Percentiles rank a stretch among this genome's conserved stretches.
Conservation (phyloP, 2,329 filamentous ascomycete genomes). For the Neofusicoccum sp. region DNA sequence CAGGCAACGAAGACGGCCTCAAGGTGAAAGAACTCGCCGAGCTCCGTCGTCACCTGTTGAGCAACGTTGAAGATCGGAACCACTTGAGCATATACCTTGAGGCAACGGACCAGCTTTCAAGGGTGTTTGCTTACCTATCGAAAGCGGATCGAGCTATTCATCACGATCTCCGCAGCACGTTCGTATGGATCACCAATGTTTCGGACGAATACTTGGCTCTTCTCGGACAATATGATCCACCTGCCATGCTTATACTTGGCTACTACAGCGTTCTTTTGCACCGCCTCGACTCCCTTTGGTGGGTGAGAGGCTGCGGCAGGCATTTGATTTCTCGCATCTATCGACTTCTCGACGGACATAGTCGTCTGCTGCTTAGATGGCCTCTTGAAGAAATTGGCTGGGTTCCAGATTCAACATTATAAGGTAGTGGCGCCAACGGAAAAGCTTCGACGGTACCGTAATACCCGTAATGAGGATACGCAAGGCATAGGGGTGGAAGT, state of each 20-base stretch:
- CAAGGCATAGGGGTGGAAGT: no score
- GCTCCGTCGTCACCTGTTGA: not conserved
- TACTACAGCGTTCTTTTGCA: constrained; percentile 9
- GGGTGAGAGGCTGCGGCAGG: constrained; percentile 10
- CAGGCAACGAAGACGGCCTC: constrained; percentile 22
- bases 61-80: not conserved
- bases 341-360: not conserved
- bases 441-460: no score
- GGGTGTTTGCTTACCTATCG: not conserved
- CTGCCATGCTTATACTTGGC: constrained; percentile 9
- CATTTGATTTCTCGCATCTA: constrained; percentile 13
- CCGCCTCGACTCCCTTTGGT: constrained; percentile 8
- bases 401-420: not conserved
- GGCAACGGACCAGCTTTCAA: constrained; percentile 2
- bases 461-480: no score
- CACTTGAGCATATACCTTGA: constrained; percentile 1
- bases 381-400: constrained; percentile 8
- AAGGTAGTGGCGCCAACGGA: no score
- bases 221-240: not conserved
- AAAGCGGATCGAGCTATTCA: not conserved
- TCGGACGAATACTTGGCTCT: constrained; percentile 3
- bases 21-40: constrained; percentile 36
- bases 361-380: not conserved
- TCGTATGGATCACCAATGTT: not conserved
- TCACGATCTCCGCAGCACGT: not conserved